Percentiles rank a stretch among this genome's conserved stretches.
phyloP scores from a whole-genome alignment of 106 monocot genomes.

The Allium sativum region DNA sequence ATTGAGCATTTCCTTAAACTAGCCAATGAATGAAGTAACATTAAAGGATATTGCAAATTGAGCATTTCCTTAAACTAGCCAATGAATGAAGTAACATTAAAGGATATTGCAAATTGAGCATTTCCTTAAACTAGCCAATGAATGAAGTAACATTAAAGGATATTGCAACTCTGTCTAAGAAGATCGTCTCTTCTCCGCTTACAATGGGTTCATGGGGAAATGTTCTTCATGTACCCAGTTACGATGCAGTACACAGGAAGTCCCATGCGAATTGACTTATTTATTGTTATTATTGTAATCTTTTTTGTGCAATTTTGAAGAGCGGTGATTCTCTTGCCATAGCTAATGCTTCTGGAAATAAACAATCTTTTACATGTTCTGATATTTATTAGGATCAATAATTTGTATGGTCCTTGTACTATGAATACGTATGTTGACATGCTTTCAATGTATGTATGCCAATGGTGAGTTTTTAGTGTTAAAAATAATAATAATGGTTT shows the following conservation, averaged over 20 bases:
- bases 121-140: too few relatives aligned
- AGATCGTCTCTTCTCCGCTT: slow-evolving; percentile 72
- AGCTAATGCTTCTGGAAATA: slow-evolving; percentile 12
- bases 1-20: slow-evolving; percentile 56
- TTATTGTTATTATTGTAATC: neutral
- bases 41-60: slow-evolving; percentile 76
- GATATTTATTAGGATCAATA: slow-evolving; percentile 9
- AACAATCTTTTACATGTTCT: neutral
- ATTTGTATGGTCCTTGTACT: slow-evolving; percentile 1
- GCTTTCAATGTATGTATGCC: too few relatives aligned
- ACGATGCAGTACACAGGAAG: slow-evolving; percentile 34
- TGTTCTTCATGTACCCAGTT: slow-evolving; percentile 45
- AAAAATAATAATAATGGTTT: too few relatives aligned
- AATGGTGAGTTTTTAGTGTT: too few relatives aligned
- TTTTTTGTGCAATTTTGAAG: slow-evolving; percentile 12
- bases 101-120: too few relatives aligned
- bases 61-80: too few relatives aligned
- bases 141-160: too few relatives aligned
- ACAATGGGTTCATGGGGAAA: slow-evolving; percentile 95
- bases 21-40: slow-evolving; percentile 55
- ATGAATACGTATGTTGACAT: neutral
- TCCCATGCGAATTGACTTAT: slow-evolving; percentile 21
- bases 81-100: too few relatives aligned
- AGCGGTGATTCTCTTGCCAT: neutral
- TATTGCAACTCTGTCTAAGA: slow-evolving; percentile 36